These are phyloP conservation scores for Stephania yunnanensis DNA, from an alignment of 164 flowering plant species.

Conservation along the genomic window DNA sequence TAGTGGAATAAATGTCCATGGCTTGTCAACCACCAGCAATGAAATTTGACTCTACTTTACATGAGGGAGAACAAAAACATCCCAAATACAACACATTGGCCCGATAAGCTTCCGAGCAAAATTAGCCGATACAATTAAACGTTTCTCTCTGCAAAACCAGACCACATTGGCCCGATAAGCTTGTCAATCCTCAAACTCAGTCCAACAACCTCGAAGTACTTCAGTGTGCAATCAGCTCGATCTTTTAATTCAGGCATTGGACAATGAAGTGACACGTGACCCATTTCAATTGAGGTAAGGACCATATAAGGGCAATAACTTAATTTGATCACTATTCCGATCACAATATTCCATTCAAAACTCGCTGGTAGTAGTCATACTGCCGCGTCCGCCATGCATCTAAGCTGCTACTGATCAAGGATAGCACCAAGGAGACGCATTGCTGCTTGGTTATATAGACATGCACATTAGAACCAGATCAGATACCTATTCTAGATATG, in stretches of 20 bases:
- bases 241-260: constrained; percentile 5
- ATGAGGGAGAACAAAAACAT: constrained; percentile 14
- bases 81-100: constrained; percentile 18
- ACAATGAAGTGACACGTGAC: constrained; percentile 10
- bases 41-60: constrained; percentile 13
- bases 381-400: constrained; percentile 99
- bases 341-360: constrained; percentile 96
- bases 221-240: constrained; percentile 6
- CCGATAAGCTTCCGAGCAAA: constrained; percentile 14
- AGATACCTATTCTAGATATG: background rate
- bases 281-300: constrained; percentile 11
- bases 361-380: constrained; percentile 96
- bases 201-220: constrained; percentile 7
- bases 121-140: constrained; percentile 26
- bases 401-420: constrained; percentile 95
- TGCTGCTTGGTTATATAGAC: constrained; percentile 51
- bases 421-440: constrained; percentile 98
- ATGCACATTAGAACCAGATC: constrained; percentile 4
- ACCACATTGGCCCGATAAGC: constrained; percentile 9
- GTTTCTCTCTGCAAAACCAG: constrained; percentile 25
- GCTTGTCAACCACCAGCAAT: constrained; percentile 22
- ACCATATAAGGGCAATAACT: constrained; percentile 5
- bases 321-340: background rate
- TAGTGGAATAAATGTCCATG: constrained; percentile 13
- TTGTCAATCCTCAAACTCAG: constrained; percentile 15